Evolutionary conservation across 306 rosid species (phyloP).

Genomic region (Luffa acutangula): DNA sequence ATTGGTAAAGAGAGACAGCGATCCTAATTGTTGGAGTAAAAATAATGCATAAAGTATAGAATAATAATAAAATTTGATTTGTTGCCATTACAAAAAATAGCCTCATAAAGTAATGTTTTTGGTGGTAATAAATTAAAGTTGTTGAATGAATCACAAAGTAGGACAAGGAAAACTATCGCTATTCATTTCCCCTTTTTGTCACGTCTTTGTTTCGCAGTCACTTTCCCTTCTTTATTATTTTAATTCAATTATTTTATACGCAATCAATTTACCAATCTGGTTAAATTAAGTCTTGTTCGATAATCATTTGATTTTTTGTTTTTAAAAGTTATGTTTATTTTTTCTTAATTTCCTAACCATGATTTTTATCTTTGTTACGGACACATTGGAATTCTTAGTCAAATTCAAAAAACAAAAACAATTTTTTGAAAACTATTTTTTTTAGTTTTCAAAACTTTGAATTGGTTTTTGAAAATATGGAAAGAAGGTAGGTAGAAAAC

Average conservation of each 20-base stretch:
- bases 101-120: background rate
- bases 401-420: too few species aligned
- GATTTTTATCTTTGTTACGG: too few species aligned
- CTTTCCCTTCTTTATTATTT: background rate
- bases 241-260: background rate
- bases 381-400: too few species aligned
- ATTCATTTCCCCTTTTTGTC: background rate
- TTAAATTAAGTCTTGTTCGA: too few species aligned
- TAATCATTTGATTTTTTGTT: too few species aligned
- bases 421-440: too few species aligned
- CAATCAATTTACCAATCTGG: background rate
- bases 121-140: background rate
- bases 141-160: background rate
- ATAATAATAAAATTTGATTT: background rate
- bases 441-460: too few species aligned
- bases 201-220: background rate
- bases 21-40: background rate
- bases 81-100: background rate
- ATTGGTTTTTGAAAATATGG: too few species aligned
- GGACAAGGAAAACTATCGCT: background rate
- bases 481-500: too few species aligned
- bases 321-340: too few species aligned
- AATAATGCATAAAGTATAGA: background rate
- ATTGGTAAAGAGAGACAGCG: background rate
- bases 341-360: too few species aligned